Conservation (phyloP, 1,284 basidiomycete species). For the Testicularia cyperi region DNA sequence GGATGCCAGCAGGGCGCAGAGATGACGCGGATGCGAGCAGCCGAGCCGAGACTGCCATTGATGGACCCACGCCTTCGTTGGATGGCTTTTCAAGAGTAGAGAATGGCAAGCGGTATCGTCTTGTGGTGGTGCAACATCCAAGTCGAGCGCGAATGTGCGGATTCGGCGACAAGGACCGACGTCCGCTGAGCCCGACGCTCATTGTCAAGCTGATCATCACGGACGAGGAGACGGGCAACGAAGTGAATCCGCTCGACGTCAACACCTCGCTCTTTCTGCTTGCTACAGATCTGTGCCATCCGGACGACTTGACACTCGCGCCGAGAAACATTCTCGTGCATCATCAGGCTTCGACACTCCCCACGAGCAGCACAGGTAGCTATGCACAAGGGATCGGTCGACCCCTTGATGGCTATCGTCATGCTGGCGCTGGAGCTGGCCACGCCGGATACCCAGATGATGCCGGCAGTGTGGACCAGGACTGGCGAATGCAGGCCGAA, state of each 20-base stretch:
- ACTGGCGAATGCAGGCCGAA: neutral
- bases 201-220: constrained; percentile 51
- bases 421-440: neutral
- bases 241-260: constrained; percentile 44
- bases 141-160: constrained; percentile 52
- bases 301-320: constrained; percentile 42
- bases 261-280: constrained; percentile 53
- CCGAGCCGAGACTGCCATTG: no score
- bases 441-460: neutral
- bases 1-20: no score
- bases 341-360: constrained; percentile 37
- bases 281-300: constrained; percentile 50
- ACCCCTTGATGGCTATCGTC: no score
- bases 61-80: constrained; percentile 9
- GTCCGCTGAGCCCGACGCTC: constrained; percentile 50
- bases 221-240: constrained; percentile 40
- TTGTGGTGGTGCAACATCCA: constrained; percentile 50
- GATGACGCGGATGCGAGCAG: no score
- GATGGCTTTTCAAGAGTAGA: constrained; percentile 29
- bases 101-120: constrained; percentile 35
- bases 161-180: constrained; percentile 54
- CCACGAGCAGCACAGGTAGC: neutral
- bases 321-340: constrained; percentile 49
- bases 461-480: neutral
- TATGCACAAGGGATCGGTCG: no score